Conservation (phyloP, 306 rosid genomes). For the Prunus campanulata region DNA sequence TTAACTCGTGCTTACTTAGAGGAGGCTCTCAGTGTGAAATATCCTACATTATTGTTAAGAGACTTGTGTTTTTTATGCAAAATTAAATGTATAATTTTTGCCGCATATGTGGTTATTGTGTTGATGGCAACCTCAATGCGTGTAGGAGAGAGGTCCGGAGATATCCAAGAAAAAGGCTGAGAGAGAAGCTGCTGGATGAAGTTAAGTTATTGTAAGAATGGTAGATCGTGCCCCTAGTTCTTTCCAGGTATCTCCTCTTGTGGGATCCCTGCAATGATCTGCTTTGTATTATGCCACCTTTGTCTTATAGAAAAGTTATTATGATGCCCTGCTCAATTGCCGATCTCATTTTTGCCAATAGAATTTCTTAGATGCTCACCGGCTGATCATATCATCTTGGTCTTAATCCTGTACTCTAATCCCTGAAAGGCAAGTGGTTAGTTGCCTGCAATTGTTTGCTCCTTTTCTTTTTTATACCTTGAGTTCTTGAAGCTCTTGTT, state of each 20-base stretch:
- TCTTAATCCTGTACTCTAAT: slow-evolving; percentile 18
- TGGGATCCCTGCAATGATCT: slow-evolving; percentile 57
- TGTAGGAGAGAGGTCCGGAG: slow-evolving; percentile 37
- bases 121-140: slow-evolving; percentile 26
- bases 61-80: slow-evolving; percentile 2
- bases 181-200: slow-evolving; percentile 44
- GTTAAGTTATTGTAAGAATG: slow-evolving; percentile 50
- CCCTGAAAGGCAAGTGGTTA: slow-evolving; percentile 3
- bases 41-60: not conserved
- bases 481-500: slow-evolving; percentile 11
- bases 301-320: slow-evolving; percentile 54
- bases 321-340: slow-evolving; percentile 36
- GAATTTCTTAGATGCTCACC: slow-evolving; percentile 22
- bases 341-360: slow-evolving; percentile 22
- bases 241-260: slow-evolving; percentile 44
- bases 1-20: not conserved
- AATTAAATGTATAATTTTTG: not conserved
- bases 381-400: not conserved
- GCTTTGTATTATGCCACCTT: slow-evolving; percentile 70
- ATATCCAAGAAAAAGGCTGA: slow-evolving; percentile 44
- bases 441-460: slow-evolving; percentile 17
- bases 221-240: slow-evolving; percentile 48
- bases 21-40: not conserved
- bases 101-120: slow-evolving; percentile 10
- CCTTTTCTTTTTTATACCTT: not conserved